Evolutionary conservation across 2,329 filamentous ascomycete genomes (phyloP), one percentile per base, ranked within the genome.

Genomic region (Parascedosporium putredinis): DNA sequence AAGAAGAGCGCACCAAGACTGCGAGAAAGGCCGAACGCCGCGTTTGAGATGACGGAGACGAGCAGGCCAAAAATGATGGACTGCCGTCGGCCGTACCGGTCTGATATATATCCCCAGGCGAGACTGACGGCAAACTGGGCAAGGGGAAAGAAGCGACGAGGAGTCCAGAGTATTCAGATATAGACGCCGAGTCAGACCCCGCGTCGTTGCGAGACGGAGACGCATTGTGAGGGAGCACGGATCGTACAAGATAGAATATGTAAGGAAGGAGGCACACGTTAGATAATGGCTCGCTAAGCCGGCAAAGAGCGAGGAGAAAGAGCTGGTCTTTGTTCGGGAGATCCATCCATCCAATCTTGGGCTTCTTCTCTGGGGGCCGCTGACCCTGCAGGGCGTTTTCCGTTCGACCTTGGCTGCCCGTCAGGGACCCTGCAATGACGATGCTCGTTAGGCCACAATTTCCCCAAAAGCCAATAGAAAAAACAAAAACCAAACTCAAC

Each of bases 181-280:
- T 83, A 0, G 73, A 76, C 2, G 77, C 76, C 49, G 82, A 51
- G n/a, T 49, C 47, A 31, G 44, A 24, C 14, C 49, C 67, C 18
- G 12, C 24, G 20, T 4, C 7, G 12, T 24, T 22, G 14, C 14
- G 10, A 3, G 42, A 1, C 20, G 10, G 5, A 63, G 20, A 66
- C 20, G 34, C 20, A n/a, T 25, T 23, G 12, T 12, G n/a, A 23
- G 57, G 43, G 45, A 67, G 53, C 53, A 86, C 86, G 0, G 80
- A 86, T 52, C 78, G 78, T 14, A 88, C 74, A 60, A 86, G 82
- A 63, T 85, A 86, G 66, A 84, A 88, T 61, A 88, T 74, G 62
- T 88, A 88, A 2, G 81, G 76, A 33, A 81, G 72, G 3, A 84
- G 65, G 16, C 74, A 79, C 9, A 83, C 83, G 57, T 85, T 81